Evolutionary conservation across 306 rosid genomes (phyloP).

Genomic region (Betula pendula): DNA sequence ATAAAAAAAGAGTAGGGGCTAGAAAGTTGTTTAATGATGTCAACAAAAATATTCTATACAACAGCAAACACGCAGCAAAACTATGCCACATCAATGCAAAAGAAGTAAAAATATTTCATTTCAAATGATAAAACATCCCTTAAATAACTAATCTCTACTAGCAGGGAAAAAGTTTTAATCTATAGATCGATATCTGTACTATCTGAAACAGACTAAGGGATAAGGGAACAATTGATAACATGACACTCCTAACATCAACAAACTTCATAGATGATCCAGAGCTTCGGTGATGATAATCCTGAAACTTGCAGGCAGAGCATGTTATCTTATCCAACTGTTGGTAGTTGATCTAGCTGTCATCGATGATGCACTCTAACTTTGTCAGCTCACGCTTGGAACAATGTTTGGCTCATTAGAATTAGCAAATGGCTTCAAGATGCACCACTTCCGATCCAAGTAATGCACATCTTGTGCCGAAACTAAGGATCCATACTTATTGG

Average conservation of each 20-base stretch:
- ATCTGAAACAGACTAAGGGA: too few species aligned
- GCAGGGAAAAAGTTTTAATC: background rate
- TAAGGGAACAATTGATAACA: too few species aligned
- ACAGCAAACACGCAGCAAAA: background rate
- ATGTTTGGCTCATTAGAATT: slow-evolving; percentile 46
- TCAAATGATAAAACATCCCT: background rate
- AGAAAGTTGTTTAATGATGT: background rate
- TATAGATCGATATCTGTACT: background rate
- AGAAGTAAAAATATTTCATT: background rate
- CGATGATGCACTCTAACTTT: too few species aligned
- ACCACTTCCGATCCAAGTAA: slow-evolving; percentile 60
- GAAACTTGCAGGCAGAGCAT: too few species aligned
- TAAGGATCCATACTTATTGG: slow-evolving; percentile 37
- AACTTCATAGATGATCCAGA: too few species aligned
- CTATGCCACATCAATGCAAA: background rate
- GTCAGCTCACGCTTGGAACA: slow-evolving; percentile 47
- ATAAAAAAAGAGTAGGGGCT: background rate
- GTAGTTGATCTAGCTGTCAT: too few species aligned
- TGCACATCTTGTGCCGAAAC: slow-evolving; percentile 44
- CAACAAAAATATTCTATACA: background rate
- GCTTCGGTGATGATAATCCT: too few species aligned
- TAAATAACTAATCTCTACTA: slow-evolving; percentile 1
- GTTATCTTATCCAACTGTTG: too few species aligned
- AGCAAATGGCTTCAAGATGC: slow-evolving; percentile 58
- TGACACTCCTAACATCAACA: too few species aligned